Conservation (phyloP, 1,284 basidiomycete species). For the Boletellus sp. region DNA sequence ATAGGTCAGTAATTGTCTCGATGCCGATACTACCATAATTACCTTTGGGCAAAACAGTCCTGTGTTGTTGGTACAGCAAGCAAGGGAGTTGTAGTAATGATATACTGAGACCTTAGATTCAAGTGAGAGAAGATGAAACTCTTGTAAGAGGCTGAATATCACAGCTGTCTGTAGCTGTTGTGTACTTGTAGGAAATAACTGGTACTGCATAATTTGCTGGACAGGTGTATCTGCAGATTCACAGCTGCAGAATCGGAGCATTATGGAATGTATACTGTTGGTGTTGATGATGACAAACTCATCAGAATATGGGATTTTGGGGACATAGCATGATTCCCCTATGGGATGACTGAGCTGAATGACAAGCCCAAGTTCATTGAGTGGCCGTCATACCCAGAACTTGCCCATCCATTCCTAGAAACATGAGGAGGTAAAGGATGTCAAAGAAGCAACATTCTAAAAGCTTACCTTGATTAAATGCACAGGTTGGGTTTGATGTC, state of each 20-base stretch:
- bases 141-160: slow-evolving; percentile 15
- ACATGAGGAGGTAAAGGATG: too few relatives aligned
- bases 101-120: slow-evolving; percentile 25
- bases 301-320: neutral
- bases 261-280: too few relatives aligned
- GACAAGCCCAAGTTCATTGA: too few relatives aligned
- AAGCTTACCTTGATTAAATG: too few relatives aligned
- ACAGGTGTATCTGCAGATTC: neutral
- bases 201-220: neutral
- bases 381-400: too few relatives aligned
- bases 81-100: slow-evolving; percentile 17
- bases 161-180: slow-evolving; percentile 19
- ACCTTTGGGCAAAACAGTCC: neutral
- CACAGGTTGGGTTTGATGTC: too few relatives aligned
- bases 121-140: slow-evolving; percentile 17
- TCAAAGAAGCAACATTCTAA: too few relatives aligned
- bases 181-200: slow-evolving; percentile 8
- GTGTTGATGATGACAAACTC: slow-evolving; percentile 5
- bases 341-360: too few relatives aligned
- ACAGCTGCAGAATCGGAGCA: slow-evolving; percentile 2
- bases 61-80: neutral
- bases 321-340: too few relatives aligned
- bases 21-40: neutral
- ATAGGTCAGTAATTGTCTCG: too few relatives aligned
- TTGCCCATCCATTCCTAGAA: too few relatives aligned